Percentiles rank a stretch among this genome's conserved stretches.
Conservation (phyloP, 441 rosid genomes). For the Daphne laureola region DNA sequence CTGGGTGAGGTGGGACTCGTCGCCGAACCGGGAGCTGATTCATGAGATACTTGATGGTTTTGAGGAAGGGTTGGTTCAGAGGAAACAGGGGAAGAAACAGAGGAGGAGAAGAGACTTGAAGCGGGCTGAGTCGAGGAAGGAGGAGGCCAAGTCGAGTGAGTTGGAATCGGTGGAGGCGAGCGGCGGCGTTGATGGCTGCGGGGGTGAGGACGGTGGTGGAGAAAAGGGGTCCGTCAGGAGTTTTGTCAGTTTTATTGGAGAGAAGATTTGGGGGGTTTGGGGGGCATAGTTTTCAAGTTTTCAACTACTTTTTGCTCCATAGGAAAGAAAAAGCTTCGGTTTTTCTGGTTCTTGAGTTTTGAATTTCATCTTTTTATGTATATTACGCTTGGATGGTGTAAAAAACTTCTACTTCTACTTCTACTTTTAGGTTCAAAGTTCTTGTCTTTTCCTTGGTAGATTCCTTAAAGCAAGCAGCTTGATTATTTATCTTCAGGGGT, state of each 20-base stretch:
- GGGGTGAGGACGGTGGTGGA: constrained; percentile 19
- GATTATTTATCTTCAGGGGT: neutral
- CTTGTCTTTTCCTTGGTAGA: constrained; percentile 1
- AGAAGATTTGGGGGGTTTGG: constrained; percentile 65
- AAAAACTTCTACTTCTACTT: constrained; percentile 22
- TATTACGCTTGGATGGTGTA: constrained; percentile 18
- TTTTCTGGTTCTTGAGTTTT: constrained; percentile 1
- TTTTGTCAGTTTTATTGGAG: constrained; percentile 56
- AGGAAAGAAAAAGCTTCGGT: neutral
- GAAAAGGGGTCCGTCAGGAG: constrained; percentile 40
- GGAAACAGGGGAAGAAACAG: constrained; percentile 28
- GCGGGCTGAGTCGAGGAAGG: constrained; percentile 20
- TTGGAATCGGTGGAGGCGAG: constrained; percentile 13
- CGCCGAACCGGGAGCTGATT: constrained; percentile 56
- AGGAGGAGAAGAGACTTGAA: constrained; percentile 18
- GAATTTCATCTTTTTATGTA: constrained; percentile 8
- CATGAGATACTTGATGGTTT: constrained; percentile 63
- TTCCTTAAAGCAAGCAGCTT: constrained; percentile 6
- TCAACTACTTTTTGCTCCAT: constrained; percentile 5
- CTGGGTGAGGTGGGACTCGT: constrained; percentile 70
- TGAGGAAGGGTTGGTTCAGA: constrained; percentile 38
- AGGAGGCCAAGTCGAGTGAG: constrained; percentile 17
- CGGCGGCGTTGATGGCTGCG: constrained; percentile 7
- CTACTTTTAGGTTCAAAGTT: constrained; percentile 9
- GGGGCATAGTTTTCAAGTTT: constrained; percentile 29